Evolutionary conservation across 179 eudicot species (phyloP).

Genomic region (Camellia oleifera): DNA sequence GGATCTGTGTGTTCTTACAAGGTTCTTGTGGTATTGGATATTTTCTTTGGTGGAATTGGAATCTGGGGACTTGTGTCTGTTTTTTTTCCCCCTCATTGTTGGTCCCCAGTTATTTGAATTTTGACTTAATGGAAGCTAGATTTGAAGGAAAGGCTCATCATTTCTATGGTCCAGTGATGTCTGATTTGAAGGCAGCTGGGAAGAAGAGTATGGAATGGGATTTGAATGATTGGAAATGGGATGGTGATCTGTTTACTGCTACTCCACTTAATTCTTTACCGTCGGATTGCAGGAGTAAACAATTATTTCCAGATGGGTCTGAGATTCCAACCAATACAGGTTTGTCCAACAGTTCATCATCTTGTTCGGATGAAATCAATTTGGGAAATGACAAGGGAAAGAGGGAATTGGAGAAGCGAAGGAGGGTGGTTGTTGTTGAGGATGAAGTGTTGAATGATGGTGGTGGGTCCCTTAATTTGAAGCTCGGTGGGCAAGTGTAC

Average conservation of each 20-base stretch:
- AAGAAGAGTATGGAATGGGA: conserved; percentile 80
- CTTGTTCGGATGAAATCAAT: conserved; percentile 38
- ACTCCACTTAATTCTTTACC: conserved; percentile 42
- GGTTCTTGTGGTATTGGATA: not conserved
- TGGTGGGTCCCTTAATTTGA: conserved; percentile 53
- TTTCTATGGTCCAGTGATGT: conserved; percentile 44
- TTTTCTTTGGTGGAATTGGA: conserved; percentile 15
- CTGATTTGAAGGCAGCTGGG: conserved; percentile 48
- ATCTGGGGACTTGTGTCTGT: not conserved
- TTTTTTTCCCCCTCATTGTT: not conserved
- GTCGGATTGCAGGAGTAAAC: conserved; percentile 53
- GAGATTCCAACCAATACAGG: conserved; percentile 29
- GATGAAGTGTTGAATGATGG: conserved; percentile 51
- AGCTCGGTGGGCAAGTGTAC: conserved; percentile 65
- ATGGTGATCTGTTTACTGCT: conserved; percentile 64
- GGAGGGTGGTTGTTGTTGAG: conserved; percentile 42
- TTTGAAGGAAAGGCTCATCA: conserved; percentile 45
- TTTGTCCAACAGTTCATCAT: conserved; percentile 39
- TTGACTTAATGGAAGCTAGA: conserved; percentile 43
- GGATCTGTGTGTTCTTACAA: not conserved
- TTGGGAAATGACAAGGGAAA: conserved; percentile 34
- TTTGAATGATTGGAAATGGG: conserved; percentile 94
- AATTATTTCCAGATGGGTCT: conserved; percentile 43
- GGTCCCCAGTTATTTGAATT: conserved; percentile 11
- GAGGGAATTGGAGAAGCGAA: conserved; percentile 57